phyloP scores from a whole-genome alignment of 2,329 filamentous ascomycete genomes.

The Talaromyces sp. region DNA sequence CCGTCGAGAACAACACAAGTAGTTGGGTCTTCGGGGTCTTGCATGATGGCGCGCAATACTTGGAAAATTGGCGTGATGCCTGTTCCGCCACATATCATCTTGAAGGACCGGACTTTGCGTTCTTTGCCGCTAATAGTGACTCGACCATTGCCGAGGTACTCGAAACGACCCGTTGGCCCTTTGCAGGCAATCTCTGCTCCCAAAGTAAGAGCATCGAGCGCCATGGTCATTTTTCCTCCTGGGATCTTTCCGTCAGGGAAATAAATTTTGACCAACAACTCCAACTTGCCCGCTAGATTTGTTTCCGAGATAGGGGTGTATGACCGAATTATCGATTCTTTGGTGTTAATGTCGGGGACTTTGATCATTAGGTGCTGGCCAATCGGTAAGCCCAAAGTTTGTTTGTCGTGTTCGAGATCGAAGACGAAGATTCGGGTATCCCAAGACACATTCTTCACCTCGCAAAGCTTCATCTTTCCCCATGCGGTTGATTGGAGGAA shows the following conservation, averaged over 20 bases:
- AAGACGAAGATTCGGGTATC: constrained; percentile 85
- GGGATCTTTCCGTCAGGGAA: constrained; percentile 58
- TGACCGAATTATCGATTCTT: constrained; percentile 75
- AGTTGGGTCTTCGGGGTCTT: constrained; percentile 65
- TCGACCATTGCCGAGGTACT: constrained; percentile 70
- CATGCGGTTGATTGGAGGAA: constrained; percentile 76
- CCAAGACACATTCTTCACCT: constrained; percentile 70
- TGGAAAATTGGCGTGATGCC: constrained; percentile 92
- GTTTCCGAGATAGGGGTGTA: constrained; percentile 82
- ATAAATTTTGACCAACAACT: constrained; percentile 84
- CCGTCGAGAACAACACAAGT: constrained; percentile 75
- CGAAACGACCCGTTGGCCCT: constrained; percentile 83
- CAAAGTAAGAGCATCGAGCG: constrained; percentile 71
- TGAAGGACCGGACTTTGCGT: constrained; percentile 66
- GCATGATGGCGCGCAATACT: constrained; percentile 73
- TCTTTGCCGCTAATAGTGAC: constrained; percentile 63
- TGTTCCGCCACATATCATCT: constrained; percentile 88
- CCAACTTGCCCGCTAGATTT: constrained; percentile 63
- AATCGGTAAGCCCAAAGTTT: constrained; percentile 74
- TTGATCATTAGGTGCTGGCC: constrained; percentile 89
- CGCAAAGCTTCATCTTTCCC: constrained; percentile 71
- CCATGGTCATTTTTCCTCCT: constrained; percentile 81
- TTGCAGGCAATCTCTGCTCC: constrained; percentile 81
- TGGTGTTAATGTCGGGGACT: constrained; percentile 68
- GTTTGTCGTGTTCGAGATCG: constrained; percentile 69